phyloP scores from a whole-genome alignment of 768 basidiomycete genomes.

The Kwoniella bestiolae region DNA sequence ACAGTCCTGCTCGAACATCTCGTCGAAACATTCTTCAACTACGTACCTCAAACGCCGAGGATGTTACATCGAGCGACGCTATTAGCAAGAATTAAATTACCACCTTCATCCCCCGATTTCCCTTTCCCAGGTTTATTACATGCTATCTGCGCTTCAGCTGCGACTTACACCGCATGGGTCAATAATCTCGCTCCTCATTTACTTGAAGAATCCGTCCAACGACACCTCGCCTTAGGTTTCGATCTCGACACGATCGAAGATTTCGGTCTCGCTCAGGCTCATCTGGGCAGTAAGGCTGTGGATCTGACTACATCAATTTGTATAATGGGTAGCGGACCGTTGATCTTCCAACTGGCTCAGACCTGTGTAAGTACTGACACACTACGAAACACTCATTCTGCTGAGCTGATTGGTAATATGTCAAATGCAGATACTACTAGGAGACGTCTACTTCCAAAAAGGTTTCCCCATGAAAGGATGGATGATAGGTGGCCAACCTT shows the following conservation, averaged over 20 bases:
- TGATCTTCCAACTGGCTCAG: slow-evolving; percentile 42
- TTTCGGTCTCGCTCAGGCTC: slow-evolving; percentile 44
- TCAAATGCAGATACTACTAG: slow-evolving; percentile 32
- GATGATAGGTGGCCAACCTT: slow-evolving; percentile 36
- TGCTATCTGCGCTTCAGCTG: slow-evolving; percentile 82
- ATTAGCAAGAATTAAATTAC: slow-evolving; percentile 67
- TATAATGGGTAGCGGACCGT: slow-evolving; percentile 29
- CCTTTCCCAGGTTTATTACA: slow-evolving; percentile 74
- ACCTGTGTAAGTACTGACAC: slow-evolving; percentile 41
- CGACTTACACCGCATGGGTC: slow-evolving; percentile 70
- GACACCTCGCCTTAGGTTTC: slow-evolving; percentile 23
- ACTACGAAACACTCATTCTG: no score
- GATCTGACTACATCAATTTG: slow-evolving; percentile 29
- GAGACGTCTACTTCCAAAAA: slow-evolving; percentile 43
- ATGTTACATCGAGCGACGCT: slow-evolving; percentile 73
- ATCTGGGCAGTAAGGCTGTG: slow-evolving; percentile 25
- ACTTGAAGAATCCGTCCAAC: slow-evolving; percentile 28
- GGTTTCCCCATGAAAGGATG: slow-evolving; percentile 48
- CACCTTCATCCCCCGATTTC: slow-evolving; percentile 73
- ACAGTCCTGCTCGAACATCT: slow-evolving; percentile 54
- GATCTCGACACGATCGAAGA: slow-evolving; percentile 41
- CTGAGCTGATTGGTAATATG: not conserved
- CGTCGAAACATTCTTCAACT: slow-evolving; percentile 77
- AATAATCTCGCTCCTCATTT: slow-evolving; percentile 50
- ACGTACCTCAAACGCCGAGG: slow-evolving; percentile 73